Conservation (phyloP, 768 basidiomycete species). For the Clitopilus hobsonii region DNA sequence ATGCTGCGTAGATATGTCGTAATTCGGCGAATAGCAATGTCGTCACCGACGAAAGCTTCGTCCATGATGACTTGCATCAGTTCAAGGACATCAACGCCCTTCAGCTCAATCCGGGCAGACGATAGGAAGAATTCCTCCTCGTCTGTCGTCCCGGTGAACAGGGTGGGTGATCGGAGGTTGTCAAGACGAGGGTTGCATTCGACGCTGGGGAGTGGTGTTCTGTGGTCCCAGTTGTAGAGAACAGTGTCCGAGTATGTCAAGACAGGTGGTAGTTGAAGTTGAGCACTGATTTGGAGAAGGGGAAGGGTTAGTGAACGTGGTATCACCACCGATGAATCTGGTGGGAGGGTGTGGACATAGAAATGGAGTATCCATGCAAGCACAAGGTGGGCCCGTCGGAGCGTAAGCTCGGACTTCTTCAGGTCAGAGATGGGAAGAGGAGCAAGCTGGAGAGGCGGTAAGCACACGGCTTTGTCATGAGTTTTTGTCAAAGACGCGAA, state of each 20-base stretch:
- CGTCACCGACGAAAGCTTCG: conserved; percentile 81
- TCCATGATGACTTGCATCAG: conserved; percentile 89
- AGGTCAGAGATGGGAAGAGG: conserved; percentile 44
- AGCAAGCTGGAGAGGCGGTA: conserved; percentile 39
- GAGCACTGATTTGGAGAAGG: conserved; percentile 61
- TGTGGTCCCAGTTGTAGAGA: conserved; percentile 78
- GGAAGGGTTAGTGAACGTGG: conserved; percentile 76
- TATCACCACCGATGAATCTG: conserved; percentile 50
- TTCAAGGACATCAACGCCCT: conserved; percentile 79
- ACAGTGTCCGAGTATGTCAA: conserved; percentile 93
- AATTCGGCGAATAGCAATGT: conserved; percentile 60
- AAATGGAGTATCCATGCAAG: conserved; percentile 76
- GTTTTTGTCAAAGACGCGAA: conserved; percentile 18
- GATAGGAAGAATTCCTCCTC: conserved; percentile 92
- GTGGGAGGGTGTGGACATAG: conserved; percentile 68
- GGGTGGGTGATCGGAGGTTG: conserved; percentile 62
- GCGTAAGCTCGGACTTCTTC: conserved; percentile 44
- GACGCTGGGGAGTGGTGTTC: conserved; percentile 20
- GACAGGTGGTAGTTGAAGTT: conserved; percentile 82
- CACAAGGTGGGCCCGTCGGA: conserved; percentile 75
- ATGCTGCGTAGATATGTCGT: conserved; percentile 63
- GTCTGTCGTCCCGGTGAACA: conserved; percentile 77
- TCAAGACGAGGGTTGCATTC: conserved; percentile 38
- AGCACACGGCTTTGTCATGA: neutral
- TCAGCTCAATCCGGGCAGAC: conserved; percentile 85